Percentiles rank a stretch among this genome's conserved stretches.
These are phyloP conservation scores for Balakata baccata DNA, from an alignment of 345 rosid species.

Conservation along the genomic window DNA sequence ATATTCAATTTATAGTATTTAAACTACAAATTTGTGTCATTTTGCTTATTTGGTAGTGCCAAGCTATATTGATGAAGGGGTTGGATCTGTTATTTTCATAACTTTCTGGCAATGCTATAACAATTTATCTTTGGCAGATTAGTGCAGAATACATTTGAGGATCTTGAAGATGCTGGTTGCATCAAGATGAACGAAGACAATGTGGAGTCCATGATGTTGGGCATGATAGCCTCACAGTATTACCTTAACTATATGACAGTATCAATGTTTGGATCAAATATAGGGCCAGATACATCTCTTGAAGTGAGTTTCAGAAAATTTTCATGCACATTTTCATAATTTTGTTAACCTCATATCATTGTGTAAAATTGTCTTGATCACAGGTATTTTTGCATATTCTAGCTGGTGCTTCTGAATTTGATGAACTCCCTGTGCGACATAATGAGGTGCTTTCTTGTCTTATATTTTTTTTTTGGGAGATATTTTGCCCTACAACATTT, in stretches of 20 bases:
- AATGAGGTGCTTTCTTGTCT: slow-evolving; percentile 60
- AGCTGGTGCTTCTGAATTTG: slow-evolving; percentile 87
- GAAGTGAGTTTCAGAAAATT: slow-evolving; percentile 52
- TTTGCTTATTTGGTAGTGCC: background rate
- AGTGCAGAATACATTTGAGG: slow-evolving; percentile 89
- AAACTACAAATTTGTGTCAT: no score
- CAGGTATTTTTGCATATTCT: slow-evolving; percentile 81
- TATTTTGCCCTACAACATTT: background rate
- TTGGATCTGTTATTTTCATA: background rate
- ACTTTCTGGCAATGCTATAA: background rate
- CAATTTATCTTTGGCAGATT: slow-evolving; percentile 47
- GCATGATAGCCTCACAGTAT: slow-evolving; percentile 89
- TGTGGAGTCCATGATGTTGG: slow-evolving; percentile 86
- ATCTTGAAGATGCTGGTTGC: slow-evolving; percentile 97
- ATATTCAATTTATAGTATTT: background rate
- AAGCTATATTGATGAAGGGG: background rate
- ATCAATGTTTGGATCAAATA: slow-evolving; percentile 96
- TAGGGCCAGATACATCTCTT: slow-evolving; percentile 83
- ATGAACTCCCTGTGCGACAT: slow-evolving; percentile 98
- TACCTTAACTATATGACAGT: slow-evolving; percentile 91
- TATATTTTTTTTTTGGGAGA: background rate
- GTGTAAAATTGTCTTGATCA: slow-evolving; percentile 8
- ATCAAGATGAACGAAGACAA: slow-evolving; percentile 66
- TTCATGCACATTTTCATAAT: slow-evolving; percentile 7
- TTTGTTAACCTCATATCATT: background rate